Percentiles rank a stretch among this genome's conserved stretches.
phyloP scores from a whole-genome alignment of 495 filamentous ascomycete species.

The Xylaria venustula region DNA sequence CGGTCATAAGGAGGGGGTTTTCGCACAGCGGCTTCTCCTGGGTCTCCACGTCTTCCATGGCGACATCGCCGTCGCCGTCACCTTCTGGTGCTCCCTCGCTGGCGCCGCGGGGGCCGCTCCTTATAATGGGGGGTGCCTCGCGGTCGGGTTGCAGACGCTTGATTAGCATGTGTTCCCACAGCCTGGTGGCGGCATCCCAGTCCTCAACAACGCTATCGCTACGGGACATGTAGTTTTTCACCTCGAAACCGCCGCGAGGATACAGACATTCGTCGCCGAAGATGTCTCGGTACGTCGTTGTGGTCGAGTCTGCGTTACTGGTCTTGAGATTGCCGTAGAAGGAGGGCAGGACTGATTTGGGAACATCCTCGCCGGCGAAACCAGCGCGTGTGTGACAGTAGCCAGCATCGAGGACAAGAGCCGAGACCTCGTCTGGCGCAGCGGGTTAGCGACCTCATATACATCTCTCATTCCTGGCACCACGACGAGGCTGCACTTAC shows the following conservation, averaged over 20 bases:
- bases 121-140: conserved; percentile 59
- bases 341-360: conserved; percentile 87
- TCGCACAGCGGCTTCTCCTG: conserved; percentile 80
- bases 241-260: conserved; percentile 70
- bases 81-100: conserved; percentile 67
- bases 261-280: conserved; percentile 87
- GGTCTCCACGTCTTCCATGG: conserved; percentile 61
- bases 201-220: conserved; percentile 87
- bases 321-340: conserved; percentile 66
- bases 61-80: conserved; percentile 58
- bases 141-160: conserved; percentile 73
- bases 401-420: conserved; percentile 93
- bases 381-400: conserved; percentile 88
- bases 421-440: conserved; percentile 83
- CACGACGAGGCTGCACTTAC: conserved; percentile 46
- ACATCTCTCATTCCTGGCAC: conserved; percentile 9
- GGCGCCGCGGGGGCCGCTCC: too few relatives aligned
- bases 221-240: conserved; percentile 84
- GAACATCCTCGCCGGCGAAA: conserved; percentile 95
- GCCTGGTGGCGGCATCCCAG: conserved; percentile 85
- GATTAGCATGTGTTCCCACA: conserved; percentile 78
- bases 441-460: neutral
- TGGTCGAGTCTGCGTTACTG: conserved; percentile 45
- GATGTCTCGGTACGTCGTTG: conserved; percentile 58
- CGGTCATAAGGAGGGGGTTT: conserved; percentile 89